A percentile compares a stretch with the other conserved stretches of the same genome.
These are phyloP conservation scores for Glycyrrhiza uralensis DNA, from an alignment of 306 rosid species.

Conservation along the genomic window DNA sequence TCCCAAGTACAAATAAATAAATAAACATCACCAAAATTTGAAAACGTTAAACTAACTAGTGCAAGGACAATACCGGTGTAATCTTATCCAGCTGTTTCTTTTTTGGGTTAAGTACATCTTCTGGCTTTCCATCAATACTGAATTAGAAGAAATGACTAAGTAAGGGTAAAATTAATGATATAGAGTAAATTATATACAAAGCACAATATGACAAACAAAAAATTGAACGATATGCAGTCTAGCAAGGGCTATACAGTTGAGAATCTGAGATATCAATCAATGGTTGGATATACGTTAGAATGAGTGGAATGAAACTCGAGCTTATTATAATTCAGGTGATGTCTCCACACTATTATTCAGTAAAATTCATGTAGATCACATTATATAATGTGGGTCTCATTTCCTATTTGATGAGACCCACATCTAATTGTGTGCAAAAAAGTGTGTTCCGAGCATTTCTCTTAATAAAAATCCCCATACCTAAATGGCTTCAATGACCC, in stretches of 20 bases:
- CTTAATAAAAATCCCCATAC: too few species aligned
- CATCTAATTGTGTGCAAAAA: too few species aligned
- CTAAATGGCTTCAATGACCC: background rate
- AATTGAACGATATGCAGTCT: background rate
- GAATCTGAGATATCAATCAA: background rate
- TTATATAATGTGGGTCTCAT: too few species aligned
- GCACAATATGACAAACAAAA: background rate
- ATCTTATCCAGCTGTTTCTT: slow-evolving; percentile 97
- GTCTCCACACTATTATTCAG: background rate
- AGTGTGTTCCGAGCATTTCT: too few species aligned
- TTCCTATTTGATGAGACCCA: too few species aligned
- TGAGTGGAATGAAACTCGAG: background rate
- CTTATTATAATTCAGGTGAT: background rate
- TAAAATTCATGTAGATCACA: background rate
- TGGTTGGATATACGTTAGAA: background rate
- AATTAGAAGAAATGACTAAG: slow-evolving; percentile 16
- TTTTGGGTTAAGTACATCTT: slow-evolving; percentile 96
- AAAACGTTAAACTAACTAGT: background rate
- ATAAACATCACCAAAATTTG: background rate
- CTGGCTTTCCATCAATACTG: slow-evolving; percentile 94
- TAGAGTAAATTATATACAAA: background rate
- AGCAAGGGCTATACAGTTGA: background rate
- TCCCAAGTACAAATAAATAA: background rate
- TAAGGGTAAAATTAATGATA: slow-evolving; percentile 2
- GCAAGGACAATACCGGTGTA: slow-evolving; percentile 59